Percentiles rank a stretch among this genome's conserved stretches.
Evolutionary conservation across 2,329 filamentous ascomycete genomes (phyloP).

Genomic region (Magnaporthiopsis poae): DNA sequence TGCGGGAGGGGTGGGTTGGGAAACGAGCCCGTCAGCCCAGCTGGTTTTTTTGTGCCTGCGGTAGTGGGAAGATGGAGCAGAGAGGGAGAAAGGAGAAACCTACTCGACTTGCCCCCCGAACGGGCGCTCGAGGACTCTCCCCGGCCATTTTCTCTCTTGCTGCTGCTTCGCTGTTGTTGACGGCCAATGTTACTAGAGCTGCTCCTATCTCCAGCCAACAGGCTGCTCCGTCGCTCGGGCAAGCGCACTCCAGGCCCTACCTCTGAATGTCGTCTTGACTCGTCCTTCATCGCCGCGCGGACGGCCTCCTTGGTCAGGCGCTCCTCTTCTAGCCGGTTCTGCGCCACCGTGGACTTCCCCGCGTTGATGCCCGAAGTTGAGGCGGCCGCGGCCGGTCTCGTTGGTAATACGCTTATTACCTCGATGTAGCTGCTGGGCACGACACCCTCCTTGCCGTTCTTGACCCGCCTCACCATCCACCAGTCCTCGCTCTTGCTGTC

Average conservation of each 20-base stretch:
- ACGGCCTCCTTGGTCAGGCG: slow-evolving; percentile 72
- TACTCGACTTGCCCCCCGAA: slow-evolving; percentile 46
- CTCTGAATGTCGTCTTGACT: slow-evolving; percentile 52
- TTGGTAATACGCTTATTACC: slow-evolving; percentile 57
- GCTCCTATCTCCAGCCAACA: slow-evolving; percentile 49
- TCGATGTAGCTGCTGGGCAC: slow-evolving; percentile 96
- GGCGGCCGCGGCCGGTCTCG: slow-evolving; percentile 38
- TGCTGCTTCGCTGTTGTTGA: slow-evolving; percentile 53
- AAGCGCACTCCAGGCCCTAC: slow-evolving; percentile 70
- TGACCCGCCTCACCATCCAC: slow-evolving; percentile 89
- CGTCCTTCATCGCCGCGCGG: slow-evolving; percentile 48
- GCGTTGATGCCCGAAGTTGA: slow-evolving; percentile 41
- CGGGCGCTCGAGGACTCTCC: slow-evolving; percentile 37
- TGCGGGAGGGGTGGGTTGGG: neutral
- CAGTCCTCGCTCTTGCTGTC: slow-evolving; percentile 91
- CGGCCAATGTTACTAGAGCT: slow-evolving; percentile 52
- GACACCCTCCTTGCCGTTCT: slow-evolving; percentile 89
- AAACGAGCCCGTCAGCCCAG: neutral
- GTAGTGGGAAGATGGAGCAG: neutral
- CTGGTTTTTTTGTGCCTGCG: neutral
- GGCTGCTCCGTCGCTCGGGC: slow-evolving; percentile 70
- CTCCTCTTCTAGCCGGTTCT: slow-evolving; percentile 70
- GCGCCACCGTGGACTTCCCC: slow-evolving; percentile 59
- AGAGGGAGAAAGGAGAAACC: slow-evolving; percentile 25
- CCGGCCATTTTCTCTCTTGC: slow-evolving; percentile 55